Percentiles rank a stretch among this genome's conserved stretches.
Conservation (phyloP, 2,329 filamentous ascomycete species). For the Shiraia bambusicola region DNA sequence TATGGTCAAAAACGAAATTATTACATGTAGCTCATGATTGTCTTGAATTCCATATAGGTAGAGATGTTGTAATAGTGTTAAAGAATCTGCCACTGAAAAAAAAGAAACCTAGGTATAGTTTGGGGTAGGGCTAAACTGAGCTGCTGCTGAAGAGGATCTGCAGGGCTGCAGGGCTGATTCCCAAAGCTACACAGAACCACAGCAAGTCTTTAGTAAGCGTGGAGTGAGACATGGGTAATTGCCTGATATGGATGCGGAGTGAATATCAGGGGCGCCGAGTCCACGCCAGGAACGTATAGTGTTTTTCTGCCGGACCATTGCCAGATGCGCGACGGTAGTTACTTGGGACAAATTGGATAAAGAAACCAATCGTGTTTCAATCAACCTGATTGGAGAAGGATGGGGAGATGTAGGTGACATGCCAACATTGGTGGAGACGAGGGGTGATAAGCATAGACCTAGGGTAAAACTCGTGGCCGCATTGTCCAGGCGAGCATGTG, state of each 20-base stretch:
- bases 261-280: slow-evolving; percentile 12
- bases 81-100: no score
- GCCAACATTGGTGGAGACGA: slow-evolving; percentile 12
- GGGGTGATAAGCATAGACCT: slow-evolving; percentile 21
- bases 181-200: no score
- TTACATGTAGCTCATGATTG: no score
- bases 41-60: no score
- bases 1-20: no score
- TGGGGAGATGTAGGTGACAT: slow-evolving; percentile 7
- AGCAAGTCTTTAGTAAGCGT: slow-evolving; percentile 1
- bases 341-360: slow-evolving; percentile 17
- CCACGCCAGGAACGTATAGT: slow-evolving; percentile 12
- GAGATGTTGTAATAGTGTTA: no score
- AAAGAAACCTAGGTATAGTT: no score
- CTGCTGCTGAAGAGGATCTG: neutral
- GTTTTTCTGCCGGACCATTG: slow-evolving; percentile 24
- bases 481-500: slow-evolving; percentile 3
- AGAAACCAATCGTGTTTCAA: slow-evolving; percentile 11
- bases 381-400: slow-evolving; percentile 9
- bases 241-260: slow-evolving; percentile 16
- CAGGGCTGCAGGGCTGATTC: slow-evolving; percentile 4
- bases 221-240: slow-evolving; percentile 12
- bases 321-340: slow-evolving; percentile 24
- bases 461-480: slow-evolving; percentile 10
- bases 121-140: no score